Evolutionary conservation across 164 flowering plant genomes (phyloP).

Genomic region (Pachysandra terminalis): DNA sequence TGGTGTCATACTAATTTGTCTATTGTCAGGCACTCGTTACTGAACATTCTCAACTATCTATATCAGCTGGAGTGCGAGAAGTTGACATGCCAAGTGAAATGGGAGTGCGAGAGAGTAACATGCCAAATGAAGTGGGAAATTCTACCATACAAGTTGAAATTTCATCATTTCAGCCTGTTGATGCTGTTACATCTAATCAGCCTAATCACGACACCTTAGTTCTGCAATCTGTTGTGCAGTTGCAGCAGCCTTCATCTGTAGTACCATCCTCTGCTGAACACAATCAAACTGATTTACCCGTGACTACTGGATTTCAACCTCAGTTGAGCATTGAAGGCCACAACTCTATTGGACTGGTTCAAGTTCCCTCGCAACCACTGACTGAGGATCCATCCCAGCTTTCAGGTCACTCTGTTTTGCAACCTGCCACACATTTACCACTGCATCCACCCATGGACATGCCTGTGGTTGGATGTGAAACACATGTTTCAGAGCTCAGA

Average conservation of each 20-base stretch:
- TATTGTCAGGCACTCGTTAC: slow-evolving; percentile 17
- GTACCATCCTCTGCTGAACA: slow-evolving; percentile 1
- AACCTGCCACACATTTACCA: slow-evolving; percentile 9
- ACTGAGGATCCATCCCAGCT: slow-evolving; percentile 14
- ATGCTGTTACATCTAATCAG: neutral
- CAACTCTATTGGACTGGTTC: slow-evolving; percentile 3
- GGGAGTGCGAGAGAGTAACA: slow-evolving; percentile 12
- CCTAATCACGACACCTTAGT: neutral
- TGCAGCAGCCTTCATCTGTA: slow-evolving; percentile 7
- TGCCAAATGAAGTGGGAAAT: slow-evolving; percentile 2
- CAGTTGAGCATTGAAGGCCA: slow-evolving; percentile 9
- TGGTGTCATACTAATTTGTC: too few relatives aligned
- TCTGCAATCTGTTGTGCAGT: slow-evolving; percentile 3
- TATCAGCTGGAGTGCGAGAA: slow-evolving; percentile 11
- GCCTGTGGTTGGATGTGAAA: slow-evolving; percentile 10
- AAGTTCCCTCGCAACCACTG: slow-evolving; percentile 2
- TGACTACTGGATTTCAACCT: slow-evolving; percentile 1
- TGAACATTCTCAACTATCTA: slow-evolving; percentile 9
- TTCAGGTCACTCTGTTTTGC: slow-evolving; percentile 18
- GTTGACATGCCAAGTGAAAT: slow-evolving; percentile 7
- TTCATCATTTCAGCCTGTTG: slow-evolving; percentile 1
- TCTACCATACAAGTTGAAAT: slow-evolving; percentile 7
- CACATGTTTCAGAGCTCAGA: slow-evolving; percentile 15
- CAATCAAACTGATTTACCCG: slow-evolving; percentile 4
- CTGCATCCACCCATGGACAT: slow-evolving; percentile 5